Percentiles rank a stretch among this genome's conserved stretches.
Conservation (phyloP, 2,329 filamentous ascomycete genomes). For the Diaporthe ampelina region DNA sequence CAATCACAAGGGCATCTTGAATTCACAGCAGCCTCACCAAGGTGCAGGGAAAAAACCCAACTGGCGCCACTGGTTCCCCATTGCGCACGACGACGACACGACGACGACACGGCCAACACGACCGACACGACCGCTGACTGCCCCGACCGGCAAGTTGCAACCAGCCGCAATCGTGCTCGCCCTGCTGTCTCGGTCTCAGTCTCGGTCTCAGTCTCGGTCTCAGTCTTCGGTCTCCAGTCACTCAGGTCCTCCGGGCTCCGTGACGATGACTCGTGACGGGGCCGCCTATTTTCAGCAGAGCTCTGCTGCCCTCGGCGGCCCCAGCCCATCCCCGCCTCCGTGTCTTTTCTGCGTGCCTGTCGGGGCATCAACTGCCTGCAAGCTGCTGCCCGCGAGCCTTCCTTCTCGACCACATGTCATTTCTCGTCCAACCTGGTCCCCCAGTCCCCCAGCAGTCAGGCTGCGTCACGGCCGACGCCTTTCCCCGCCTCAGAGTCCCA, state of each 20-base stretch:
- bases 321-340: slow-evolving; percentile 1
- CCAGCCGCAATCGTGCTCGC: neutral
- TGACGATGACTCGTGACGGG: slow-evolving; percentile 14
- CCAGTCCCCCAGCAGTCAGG: too few relatives aligned
- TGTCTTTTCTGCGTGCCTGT: neutral
- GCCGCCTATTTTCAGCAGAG: slow-evolving; percentile 9
- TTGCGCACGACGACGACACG: slow-evolving; percentile 6
- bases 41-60: slow-evolving; percentile 1
- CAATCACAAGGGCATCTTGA: slow-evolving; percentile 13
- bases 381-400: neutral
- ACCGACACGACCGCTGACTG: neutral
- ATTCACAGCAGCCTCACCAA: slow-evolving; percentile 17
- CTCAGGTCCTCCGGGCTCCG: slow-evolving; percentile 6
- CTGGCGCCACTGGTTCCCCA: neutral
- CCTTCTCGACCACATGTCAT: neutral
- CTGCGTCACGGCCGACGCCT: slow-evolving; percentile 38
- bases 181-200: slow-evolving; percentile 20
- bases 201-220: neutral
- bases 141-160: neutral
- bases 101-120: slow-evolving; percentile 8
- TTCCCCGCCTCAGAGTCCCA: slow-evolving; percentile 29
- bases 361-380: neutral
- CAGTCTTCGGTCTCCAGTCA: neutral
- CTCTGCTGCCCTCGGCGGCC: neutral
- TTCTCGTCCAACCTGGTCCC: neutral